phyloP scores from a whole-genome alignment of 129 eudicot species.

The Lactuca sativa region DNA sequence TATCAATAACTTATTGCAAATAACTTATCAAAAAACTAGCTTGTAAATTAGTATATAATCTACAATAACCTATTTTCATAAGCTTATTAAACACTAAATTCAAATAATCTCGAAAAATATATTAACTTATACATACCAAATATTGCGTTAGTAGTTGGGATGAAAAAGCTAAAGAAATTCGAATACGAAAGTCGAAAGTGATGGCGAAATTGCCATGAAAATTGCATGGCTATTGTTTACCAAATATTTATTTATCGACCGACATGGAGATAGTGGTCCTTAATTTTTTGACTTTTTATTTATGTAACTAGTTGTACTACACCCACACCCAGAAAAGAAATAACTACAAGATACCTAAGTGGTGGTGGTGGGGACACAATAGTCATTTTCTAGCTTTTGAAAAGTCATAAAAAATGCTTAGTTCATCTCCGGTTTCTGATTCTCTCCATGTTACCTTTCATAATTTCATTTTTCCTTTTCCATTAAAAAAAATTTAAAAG shows the following conservation, averaged over 20 bases:
- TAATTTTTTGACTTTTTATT: background rate
- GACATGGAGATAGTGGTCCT: conserved; percentile 28
- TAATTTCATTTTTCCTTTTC: background rate
- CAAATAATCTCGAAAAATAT: no score
- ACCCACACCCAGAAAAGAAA: conserved; percentile 18
- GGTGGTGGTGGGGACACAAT: conserved; percentile 38
- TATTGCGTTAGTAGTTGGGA: no score
- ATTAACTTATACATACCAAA: no score
- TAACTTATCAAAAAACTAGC: no score
- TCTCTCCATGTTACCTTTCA: conserved; percentile 26
- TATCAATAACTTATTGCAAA: no score
- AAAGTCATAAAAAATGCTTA: conserved; percentile 26
- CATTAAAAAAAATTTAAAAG: background rate
- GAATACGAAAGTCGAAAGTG: conserved; percentile 2
- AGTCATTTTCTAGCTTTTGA: conserved; percentile 38
- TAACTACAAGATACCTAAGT: conserved; percentile 29
- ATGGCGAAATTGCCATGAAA: conserved; percentile 16
- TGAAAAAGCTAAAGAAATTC: background rate
- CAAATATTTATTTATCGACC: conserved; percentile 7
- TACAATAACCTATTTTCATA: no score
- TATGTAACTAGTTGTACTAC: conserved; percentile 21
- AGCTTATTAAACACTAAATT: no score
- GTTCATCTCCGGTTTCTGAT: conserved; percentile 35
- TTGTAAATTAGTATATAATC: no score
- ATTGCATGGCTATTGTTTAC: conserved; percentile 16